Base-by-base conservation (phyloP, 2,329 filamentous ascomycete genomes). In the Colletotrichum sp. region DNA sequence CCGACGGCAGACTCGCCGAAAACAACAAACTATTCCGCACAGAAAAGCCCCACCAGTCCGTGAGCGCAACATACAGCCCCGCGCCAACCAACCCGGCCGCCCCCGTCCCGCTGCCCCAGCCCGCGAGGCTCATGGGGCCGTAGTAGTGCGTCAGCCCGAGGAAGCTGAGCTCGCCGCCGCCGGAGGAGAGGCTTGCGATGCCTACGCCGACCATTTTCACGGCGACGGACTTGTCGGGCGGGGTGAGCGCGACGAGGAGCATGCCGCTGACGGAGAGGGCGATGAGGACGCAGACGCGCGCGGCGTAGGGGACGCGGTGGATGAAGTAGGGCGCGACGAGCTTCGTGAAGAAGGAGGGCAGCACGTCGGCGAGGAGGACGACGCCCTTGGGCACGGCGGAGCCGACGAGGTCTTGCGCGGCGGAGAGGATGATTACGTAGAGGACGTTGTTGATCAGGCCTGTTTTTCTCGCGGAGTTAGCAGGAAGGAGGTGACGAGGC, bases 381-480 rank as follows among this genome's bases (percentile, higher is more conserved):
- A 98, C 91, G 80, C 95, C 95, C 84, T 99, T 99, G 66, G 97
- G 97, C 2, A 98, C 90, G 36, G 95, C 93, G 36, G 95, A 93
- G 43, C 96, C 96, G 80, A 99, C 97, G 77, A 99, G 94, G 82
- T 99, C 97, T 81, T 98, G 94, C 5, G 97, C 97, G 43, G 97
- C 95, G 34, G 96, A 98, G 81, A 99, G 94, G 82, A 99, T 97
- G 84, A 99, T 95, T 72, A 99, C 96, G 85, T 98, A 99, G 86
- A 98, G 94, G 79, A 99, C 95, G 87, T 99, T 99, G 86, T 99
- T 99, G 83, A 99, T 97, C 21, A 97, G 87, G 68, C 95, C 95
- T 96, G 81, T 34, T 15, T 21, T 8, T 5, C 10, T 15, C 26
- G 26, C 24, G 3, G 15, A 34, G 30, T 57, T 67, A 77, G 75